Conservation (phyloP, 1,284 basidiomycete species). For the Pyrrhoderma noxium region DNA sequence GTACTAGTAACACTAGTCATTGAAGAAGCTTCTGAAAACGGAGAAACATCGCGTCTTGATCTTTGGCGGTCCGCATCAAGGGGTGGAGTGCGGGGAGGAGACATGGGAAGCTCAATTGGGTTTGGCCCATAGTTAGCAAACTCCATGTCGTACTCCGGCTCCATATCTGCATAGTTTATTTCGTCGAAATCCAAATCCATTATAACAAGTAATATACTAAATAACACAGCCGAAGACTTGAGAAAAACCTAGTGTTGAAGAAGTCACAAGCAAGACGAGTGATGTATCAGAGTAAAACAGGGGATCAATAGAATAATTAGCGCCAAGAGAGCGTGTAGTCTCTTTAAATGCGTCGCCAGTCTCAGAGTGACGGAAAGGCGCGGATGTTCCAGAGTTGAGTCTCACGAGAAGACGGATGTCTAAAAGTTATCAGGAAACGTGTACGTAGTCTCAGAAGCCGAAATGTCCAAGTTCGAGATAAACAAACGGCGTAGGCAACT, state of each 20-base stretch:
- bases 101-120: conserved; percentile 16
- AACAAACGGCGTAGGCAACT: no score
- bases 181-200: conserved; percentile 1
- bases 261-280: neutral
- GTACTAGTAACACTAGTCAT: conserved; percentile 17
- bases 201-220: no score
- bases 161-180: conserved; percentile 13
- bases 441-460: no score
- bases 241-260: no score
- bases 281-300: neutral
- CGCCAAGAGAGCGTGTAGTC: neutral
- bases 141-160: conserved; percentile 19
- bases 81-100: conserved; percentile 15
- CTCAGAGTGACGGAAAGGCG: conserved; percentile 3
- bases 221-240: no score
- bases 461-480: no score
- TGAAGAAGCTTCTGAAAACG: conserved; percentile 16
- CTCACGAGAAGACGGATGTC: conserved; percentile 10
- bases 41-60: conserved; percentile 11
- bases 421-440: neutral
- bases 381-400: conserved; percentile 9
- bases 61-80: neutral
- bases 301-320: neutral
- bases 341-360: conserved; percentile 2
- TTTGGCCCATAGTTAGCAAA: conserved; percentile 15